Evolutionary conservation across 768 basidiomycete genomes (phyloP).

Genomic region (Mycena albidolilacea): DNA sequence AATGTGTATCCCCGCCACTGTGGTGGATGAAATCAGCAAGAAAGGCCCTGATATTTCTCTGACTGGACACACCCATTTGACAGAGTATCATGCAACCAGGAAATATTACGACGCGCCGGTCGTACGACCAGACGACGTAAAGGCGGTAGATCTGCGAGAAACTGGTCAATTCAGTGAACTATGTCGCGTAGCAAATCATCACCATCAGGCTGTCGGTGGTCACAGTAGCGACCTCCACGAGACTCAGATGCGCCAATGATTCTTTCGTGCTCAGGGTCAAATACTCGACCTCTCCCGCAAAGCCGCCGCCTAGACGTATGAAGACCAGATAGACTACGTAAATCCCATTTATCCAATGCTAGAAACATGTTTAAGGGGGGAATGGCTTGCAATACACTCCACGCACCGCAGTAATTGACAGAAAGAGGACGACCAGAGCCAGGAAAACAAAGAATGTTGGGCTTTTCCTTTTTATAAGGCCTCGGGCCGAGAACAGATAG

Average conservation of each 20-base stretch:
- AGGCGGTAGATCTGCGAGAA: slow-evolving; percentile 10
- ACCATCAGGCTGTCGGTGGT: slow-evolving; percentile 21
- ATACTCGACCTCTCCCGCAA: slow-evolving; percentile 3
- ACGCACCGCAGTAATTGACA: slow-evolving; percentile 20
- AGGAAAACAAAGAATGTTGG: slow-evolving; percentile 16
- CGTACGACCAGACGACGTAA: slow-evolving; percentile 3
- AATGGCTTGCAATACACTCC: not conserved
- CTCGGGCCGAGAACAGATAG: slow-evolving; percentile 15
- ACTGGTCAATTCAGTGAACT: not conserved
- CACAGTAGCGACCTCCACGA: slow-evolving; percentile 12
- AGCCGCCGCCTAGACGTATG: slow-evolving; percentile 12
- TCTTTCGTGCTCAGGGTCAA: not conserved
- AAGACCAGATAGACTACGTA: slow-evolving; percentile 1
- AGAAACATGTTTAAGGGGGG: not conserved
- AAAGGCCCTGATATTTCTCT: not conserved
- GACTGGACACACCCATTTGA: slow-evolving; percentile 2
- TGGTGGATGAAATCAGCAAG: not conserved
- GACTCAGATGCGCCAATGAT: not conserved
- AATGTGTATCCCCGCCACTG: slow-evolving; percentile 8
- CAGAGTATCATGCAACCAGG: not conserved
- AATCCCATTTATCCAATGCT: slow-evolving; percentile 16
- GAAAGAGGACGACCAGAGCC: slow-evolving; percentile 19
- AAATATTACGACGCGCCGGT: not conserved
- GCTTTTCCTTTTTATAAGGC: slow-evolving; percentile 7
- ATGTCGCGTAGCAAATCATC: too few species aligned